These are phyloP conservation scores for Ocimum tenuiflorum DNA, from an alignment of 257 asterid species.

Conservation along the genomic window DNA sequence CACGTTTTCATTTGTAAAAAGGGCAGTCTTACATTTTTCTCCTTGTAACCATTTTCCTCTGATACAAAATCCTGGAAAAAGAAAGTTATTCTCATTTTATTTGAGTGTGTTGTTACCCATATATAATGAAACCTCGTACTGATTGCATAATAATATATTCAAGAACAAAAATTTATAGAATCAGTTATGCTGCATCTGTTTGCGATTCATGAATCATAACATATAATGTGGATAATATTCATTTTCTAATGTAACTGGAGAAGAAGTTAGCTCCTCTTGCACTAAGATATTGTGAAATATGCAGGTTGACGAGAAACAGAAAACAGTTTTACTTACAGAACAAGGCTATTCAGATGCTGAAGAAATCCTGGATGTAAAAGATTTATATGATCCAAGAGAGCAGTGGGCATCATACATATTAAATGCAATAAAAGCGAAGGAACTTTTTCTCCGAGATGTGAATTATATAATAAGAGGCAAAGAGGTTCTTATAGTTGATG, in stretches of 20 bases:
- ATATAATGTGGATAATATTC: slow-evolving; percentile 3
- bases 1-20: background rate
- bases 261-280: slow-evolving; percentile 2
- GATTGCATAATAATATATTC: too few relatives aligned
- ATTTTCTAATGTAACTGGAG: slow-evolving; percentile 4
- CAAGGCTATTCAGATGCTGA: slow-evolving; percentile 98
- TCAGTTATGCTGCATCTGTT: background rate
- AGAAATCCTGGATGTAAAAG: slow-evolving; percentile 87
- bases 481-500: slow-evolving; percentile 94
- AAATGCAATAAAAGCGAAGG: slow-evolving; percentile 92
- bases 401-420: slow-evolving; percentile 96
- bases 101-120: background rate
- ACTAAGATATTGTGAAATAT: slow-evolving; percentile 18
- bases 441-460: slow-evolving; percentile 91
- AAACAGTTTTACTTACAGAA: slow-evolving; percentile 75
- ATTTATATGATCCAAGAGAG: slow-evolving; percentile 93
- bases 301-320: slow-evolving; percentile 98
- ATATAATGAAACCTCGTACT: background rate
- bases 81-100: background rate
- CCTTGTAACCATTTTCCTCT: slow-evolving; percentile 2
- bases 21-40: background rate
- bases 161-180: background rate
- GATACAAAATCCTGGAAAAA: background rate
- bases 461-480: slow-evolving; percentile 88
- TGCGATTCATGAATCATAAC: slow-evolving; percentile 5